Evolutionary conservation across 805 yeast genomes (phyloP).

Genomic region (Kodamaea hsintzibuensis): DNA sequence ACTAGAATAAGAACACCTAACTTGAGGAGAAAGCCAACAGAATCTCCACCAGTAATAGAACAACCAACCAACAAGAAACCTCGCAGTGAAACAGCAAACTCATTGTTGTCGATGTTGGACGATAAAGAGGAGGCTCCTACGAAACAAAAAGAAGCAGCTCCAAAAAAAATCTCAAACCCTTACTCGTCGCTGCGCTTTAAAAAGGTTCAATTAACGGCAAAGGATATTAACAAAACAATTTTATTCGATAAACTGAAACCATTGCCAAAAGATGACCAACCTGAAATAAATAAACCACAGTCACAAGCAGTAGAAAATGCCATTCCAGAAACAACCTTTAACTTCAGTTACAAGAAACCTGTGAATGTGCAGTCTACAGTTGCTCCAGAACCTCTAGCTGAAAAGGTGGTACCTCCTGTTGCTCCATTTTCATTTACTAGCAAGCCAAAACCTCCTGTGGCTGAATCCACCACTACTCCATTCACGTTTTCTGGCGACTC

Average conservation of each 20-base stretch:
- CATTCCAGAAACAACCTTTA: constrained; percentile 7
- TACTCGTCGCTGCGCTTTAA: constrained; percentile 11
- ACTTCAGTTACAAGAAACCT: constrained; percentile 4
- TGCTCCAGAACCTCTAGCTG: background rate
- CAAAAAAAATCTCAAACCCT: constrained; percentile 14
- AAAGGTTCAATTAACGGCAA: constrained; percentile 24
- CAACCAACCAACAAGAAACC: constrained; percentile 17
- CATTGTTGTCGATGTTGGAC: constrained; percentile 40
- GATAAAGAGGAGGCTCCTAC: constrained; percentile 14
- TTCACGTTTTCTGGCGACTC: background rate
- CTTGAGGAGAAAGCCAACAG: constrained; percentile 9
- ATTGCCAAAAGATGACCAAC: constrained; percentile 10
- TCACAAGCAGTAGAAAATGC: background rate
- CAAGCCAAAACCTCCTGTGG: background rate
- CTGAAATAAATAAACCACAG: background rate
- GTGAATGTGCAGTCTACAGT: background rate
- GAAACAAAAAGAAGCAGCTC: background rate
- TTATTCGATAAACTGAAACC: constrained; percentile 33
- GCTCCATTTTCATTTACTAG: background rate
- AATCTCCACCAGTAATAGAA: background rate
- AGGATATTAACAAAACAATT: constrained; percentile 38
- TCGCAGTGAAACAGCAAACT: constrained; percentile 37
- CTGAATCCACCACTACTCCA: background rate
- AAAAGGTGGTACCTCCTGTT: background rate
- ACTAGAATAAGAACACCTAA: constrained; percentile 40